A percentile compares a stretch with the other conserved stretches of the same genome.
Conservation (phyloP, 768 basidiomycete genomes). For the Phaeotremella fagi region DNA sequence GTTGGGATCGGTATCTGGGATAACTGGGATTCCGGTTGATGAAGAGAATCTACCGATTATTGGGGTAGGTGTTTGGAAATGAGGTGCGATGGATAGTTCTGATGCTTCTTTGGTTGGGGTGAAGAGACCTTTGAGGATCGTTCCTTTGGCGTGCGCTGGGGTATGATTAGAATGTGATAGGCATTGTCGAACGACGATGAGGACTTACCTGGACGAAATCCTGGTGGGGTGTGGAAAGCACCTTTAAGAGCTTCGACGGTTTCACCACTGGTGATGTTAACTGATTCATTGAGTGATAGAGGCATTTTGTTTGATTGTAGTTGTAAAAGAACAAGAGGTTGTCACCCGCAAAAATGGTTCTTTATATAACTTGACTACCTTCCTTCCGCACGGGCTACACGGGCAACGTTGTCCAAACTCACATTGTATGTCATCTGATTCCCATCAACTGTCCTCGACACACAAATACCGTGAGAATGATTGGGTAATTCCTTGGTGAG, state of each 20-base stretch:
- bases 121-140: constrained; percentile 14
- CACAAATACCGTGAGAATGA: no score
- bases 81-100: constrained; percentile 12
- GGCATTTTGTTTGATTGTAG: constrained; percentile 10
- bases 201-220: constrained; percentile 8
- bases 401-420: no score
- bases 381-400: no score
- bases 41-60: constrained; percentile 18
- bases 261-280: constrained; percentile 1
- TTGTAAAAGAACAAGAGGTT: no score
- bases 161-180: neutral
- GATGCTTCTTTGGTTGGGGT: constrained; percentile 14
- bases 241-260: constrained; percentile 2
- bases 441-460: no score
- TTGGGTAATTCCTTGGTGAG: no score
- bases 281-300: constrained; percentile 1
- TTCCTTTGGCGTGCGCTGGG: constrained; percentile 19
- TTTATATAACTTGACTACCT: no score
- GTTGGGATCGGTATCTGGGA: constrained; percentile 27
- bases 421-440: no score
- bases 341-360: no score
- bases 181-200: neutral
- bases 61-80: constrained; percentile 12
- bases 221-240: constrained; percentile 8
- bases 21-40: constrained; percentile 17